Base-by-base conservation (phyloP, 1,284 basidiomycete genomes). In the Apiotrichum sp. region DNA sequence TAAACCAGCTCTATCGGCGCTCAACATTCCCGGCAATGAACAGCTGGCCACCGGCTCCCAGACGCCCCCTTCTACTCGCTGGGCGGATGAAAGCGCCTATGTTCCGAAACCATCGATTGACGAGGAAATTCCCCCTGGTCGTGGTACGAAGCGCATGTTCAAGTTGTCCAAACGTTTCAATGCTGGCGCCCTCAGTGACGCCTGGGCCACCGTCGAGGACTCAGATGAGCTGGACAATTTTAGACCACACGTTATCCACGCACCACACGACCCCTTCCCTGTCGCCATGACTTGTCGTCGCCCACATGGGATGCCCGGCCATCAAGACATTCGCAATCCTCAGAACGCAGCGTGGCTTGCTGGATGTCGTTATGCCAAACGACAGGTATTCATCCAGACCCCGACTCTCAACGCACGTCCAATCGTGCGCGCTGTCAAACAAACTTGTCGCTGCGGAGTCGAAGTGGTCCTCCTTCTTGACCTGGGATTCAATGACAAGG, bases 311-410 rank as follows among this genome's bases (percentile, higher is more conserved):
- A 56, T 81, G 78, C 74, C 73, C 2, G 73, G 72, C 38, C 72
- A 75, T 64, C 74, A 75, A 40, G 81, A 84, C 63, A 79, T 83
- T 35, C 73, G 80, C 33, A 84, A 83, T 56, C 84, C 87, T 1
- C 87, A 89, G 70, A 85, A 87, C 57, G 82, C 82, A 1, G 86
- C 87, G 3, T 89, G 86, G 86, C 79, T 89, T 33, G 84, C 85
- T 8, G 87, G 81, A 1, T 80, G 88, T 67, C 78, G 82, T 48
- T 83, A 86, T 62, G 87, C 87, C 11, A 75, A 82, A 69, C 80
- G 80, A 64, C 82, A 79, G 59, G 80, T 89, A n/a, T 88, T 89
- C 71, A 84, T 89, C 57, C 86, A 87, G 78, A 84, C 84, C 0
- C 87, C 87, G 1, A 88, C 86, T 11, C 81, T 88, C 59, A 89